A percentile compares a stretch with the other conserved stretches of the same genome.
phyloP scores from a whole-genome alignment of 108 stramenopile species.

The Cyclotella atomus region DNA sequence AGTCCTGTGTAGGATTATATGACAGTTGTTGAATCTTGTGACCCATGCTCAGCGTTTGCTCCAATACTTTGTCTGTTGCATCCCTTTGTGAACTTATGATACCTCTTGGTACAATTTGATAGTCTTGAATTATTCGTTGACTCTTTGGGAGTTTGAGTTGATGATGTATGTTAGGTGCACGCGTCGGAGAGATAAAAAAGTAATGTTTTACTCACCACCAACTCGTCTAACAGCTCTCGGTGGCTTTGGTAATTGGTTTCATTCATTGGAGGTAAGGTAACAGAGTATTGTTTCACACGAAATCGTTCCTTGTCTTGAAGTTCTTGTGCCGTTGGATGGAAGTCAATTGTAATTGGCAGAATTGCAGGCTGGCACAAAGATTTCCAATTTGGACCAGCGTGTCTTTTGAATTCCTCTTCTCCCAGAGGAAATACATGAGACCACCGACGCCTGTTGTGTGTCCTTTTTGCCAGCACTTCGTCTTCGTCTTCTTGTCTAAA shows the following conservation, averaged over 20 bases:
- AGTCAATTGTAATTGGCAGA: conserved; percentile 95
- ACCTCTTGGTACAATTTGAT: conserved; percentile 75
- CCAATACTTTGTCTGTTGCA: conserved; percentile 40
- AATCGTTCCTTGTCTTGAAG: conserved; percentile 69
- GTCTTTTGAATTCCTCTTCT: conserved; percentile 76
- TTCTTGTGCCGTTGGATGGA: conserved; percentile 91
- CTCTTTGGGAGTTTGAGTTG: not conserved
- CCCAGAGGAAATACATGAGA: conserved; percentile 96
- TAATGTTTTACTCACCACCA: conserved; percentile 71
- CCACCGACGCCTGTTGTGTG: conserved; percentile 97
- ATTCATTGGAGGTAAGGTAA: conserved; percentile 78
- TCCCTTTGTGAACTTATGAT: conserved; percentile 59
- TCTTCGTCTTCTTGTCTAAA: conserved; percentile 92
- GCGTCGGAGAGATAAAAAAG: too few relatives aligned
- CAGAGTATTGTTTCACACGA: conserved; percentile 73
- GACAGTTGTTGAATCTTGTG: conserved; percentile 83
- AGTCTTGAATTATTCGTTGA: conserved; percentile 60
- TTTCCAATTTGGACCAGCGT: conserved; percentile 95
- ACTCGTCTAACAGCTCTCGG: conserved; percentile 62
- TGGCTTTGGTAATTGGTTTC: conserved; percentile 75
- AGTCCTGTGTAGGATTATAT: conserved; percentile 75
- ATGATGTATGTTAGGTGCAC: not conserved
- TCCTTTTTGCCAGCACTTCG: conserved; percentile 86
- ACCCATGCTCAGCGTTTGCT: conserved; percentile 78
- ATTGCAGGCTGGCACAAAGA: conserved; percentile 95